These are phyloP conservation scores for Daldinia sp. DNA, from an alignment of 2,329 filamentous ascomycete species.

Conservation along the genomic window DNA sequence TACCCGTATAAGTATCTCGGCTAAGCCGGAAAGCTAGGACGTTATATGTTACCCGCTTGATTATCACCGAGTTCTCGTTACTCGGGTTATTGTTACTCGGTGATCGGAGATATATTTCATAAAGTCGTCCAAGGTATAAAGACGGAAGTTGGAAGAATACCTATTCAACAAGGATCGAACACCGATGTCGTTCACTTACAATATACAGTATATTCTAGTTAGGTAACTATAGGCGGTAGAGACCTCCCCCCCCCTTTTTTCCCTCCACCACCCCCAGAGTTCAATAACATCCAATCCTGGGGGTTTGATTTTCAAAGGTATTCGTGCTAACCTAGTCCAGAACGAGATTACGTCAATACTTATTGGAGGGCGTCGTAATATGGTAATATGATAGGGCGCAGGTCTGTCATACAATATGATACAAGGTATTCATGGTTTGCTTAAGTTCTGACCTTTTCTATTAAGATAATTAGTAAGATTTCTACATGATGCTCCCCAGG, in stretches of 20 bases:
- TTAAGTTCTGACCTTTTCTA: slow-evolving; percentile 26
- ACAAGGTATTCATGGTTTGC: slow-evolving; percentile 13
- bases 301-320: slow-evolving; percentile 10
- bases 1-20: slow-evolving; percentile 5
- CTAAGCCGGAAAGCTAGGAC: slow-evolving; percentile 17
- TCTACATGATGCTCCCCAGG: slow-evolving; percentile 4
- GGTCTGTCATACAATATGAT: not conserved
- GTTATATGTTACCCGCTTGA: not conserved
- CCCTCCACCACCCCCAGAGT: slow-evolving; percentile 3
- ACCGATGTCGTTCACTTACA: slow-evolving; percentile 3
- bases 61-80: not conserved
- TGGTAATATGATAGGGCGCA: slow-evolving; percentile 20
- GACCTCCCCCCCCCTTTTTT: not conserved
- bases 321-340: slow-evolving; percentile 26
- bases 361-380: slow-evolving; percentile 18
- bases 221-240: slow-evolving; percentile 30
- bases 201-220: slow-evolving; percentile 17
- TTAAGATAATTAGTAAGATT: slow-evolving; percentile 34
- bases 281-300: slow-evolving; percentile 24
- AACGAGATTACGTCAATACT: slow-evolving; percentile 33
- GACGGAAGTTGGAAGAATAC: not conserved
- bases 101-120: not conserved
- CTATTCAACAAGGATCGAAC: not conserved
- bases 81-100: slow-evolving; percentile 1
- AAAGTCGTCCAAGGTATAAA: not conserved